Conservation (phyloP, 495 filamentous ascomycete genomes). For the Geoglossum glabrum region DNA sequence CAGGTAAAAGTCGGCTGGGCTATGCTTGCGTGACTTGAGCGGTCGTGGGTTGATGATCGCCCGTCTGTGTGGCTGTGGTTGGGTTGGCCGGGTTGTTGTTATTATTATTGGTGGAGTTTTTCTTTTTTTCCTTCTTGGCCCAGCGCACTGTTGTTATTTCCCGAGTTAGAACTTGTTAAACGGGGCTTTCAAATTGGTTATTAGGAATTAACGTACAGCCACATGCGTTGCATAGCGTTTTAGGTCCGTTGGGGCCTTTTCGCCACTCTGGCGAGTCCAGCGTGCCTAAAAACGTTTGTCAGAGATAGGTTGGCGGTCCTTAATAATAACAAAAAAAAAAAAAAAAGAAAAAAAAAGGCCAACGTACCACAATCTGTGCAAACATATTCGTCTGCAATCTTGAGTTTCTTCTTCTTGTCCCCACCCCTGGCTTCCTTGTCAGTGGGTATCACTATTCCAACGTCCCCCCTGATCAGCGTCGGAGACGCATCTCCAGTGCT, state of each 20-base stretch:
- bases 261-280: conserved; percentile 92
- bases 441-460: conserved; percentile 59
- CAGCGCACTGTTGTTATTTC: conserved; percentile 22
- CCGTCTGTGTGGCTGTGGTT: background rate
- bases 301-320: background rate
- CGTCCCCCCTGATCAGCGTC: conserved; percentile 65
- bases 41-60: too few relatives aligned
- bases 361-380: conserved; percentile 75
- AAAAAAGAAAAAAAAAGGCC: background rate
- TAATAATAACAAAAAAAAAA: too few relatives aligned
- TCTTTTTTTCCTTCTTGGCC: conserved; percentile 29
- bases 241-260: conserved; percentile 82
- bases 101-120: too few relatives aligned
- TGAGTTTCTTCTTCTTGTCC: conserved; percentile 81
- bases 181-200: too few relatives aligned
- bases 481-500: conserved; percentile 68
- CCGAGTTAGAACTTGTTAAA: too few relatives aligned
- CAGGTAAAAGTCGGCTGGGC: too few relatives aligned
- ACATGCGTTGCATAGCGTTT: conserved; percentile 94
- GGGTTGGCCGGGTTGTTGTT: background rate
- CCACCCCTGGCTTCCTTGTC: conserved; percentile 48
- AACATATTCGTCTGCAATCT: conserved; percentile 81
- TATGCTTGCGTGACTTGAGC: too few relatives aligned
- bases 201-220: conserved; percentile 41
- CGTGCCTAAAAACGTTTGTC: conserved; percentile 28